phyloP scores from a whole-genome alignment of 495 filamentous ascomycete genomes.

The Penicillium silybi region DNA sequence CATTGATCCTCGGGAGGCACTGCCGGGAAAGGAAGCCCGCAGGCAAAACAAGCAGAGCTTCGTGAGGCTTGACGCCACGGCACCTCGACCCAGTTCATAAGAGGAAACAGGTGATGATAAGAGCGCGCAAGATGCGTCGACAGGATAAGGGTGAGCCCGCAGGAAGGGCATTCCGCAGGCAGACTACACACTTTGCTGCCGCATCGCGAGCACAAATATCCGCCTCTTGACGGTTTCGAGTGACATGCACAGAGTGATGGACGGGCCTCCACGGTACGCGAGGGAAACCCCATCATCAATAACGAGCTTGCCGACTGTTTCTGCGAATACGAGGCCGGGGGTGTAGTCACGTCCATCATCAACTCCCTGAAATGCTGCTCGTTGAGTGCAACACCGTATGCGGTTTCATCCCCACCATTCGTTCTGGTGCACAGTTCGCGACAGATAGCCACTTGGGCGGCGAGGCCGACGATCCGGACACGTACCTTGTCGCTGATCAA shows the following conservation, averaged over 20 bases:
- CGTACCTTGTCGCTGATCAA: conserved; percentile 78
- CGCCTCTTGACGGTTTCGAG: conserved; percentile 75
- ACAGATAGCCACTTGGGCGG: conserved; percentile 89
- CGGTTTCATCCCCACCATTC: conserved; percentile 70
- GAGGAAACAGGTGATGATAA: conserved; percentile 93
- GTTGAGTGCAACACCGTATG: conserved; percentile 80
- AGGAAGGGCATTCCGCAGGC: conserved; percentile 87
- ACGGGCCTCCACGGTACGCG: conserved; percentile 68
- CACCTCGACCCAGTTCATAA: conserved; percentile 87
- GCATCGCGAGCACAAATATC: conserved; percentile 89
- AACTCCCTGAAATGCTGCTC: conserved; percentile 87
- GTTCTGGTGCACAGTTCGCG: conserved; percentile 81
- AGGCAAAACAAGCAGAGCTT: conserved; percentile 46
- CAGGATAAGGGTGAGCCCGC: conserved; percentile 87
- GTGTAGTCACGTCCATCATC: conserved; percentile 83
- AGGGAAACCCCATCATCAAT: conserved; percentile 99
- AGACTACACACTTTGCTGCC: conserved; percentile 83
- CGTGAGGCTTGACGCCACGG: conserved; percentile 65
- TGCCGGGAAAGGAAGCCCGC: conserved; percentile 50
- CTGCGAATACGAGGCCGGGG: conserved; percentile 69
- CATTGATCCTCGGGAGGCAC: conserved; percentile 40
- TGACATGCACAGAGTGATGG: conserved; percentile 91
- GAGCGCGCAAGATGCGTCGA: conserved; percentile 93
- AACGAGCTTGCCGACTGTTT: conserved; percentile 69
- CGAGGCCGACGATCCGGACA: conserved; percentile 81